phyloP scores from a whole-genome alignment of 768 basidiomycete species.

The Boletales sp. region DNA sequence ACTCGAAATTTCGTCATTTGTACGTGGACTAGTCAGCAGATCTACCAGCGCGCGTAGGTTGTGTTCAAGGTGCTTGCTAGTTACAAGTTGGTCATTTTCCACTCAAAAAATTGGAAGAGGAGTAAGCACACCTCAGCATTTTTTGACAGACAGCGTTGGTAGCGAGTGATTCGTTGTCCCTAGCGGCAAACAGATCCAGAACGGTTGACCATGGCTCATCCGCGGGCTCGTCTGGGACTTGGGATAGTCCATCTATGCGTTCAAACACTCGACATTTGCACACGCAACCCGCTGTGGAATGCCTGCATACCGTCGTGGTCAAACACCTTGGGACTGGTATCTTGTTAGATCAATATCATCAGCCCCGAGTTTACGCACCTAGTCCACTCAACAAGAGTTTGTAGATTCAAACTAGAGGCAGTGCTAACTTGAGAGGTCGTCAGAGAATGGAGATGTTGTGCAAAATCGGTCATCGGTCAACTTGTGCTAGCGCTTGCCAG shows the following conservation, averaged over 20 bases:
- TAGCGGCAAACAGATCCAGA: constrained; percentile 27
- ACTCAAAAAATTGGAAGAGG: background rate
- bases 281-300: background rate
- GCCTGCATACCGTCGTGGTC: constrained; percentile 15
- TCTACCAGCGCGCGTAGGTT: constrained; percentile 20
- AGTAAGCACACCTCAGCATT: constrained; percentile 14
- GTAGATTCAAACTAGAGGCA: constrained; percentile 11
- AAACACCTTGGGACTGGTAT: constrained; percentile 13
- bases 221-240: constrained; percentile 5
- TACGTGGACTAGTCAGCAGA: constrained; percentile 46
- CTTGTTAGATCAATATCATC: constrained; percentile 14
- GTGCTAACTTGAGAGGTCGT: constrained; percentile 9
- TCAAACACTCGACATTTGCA: constrained; percentile 3
- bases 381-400: constrained; percentile 20
- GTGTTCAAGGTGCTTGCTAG: constrained; percentile 11
- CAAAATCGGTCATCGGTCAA: constrained; percentile 21
- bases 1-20: constrained; percentile 70
- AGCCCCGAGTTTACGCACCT: constrained; percentile 15
- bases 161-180: background rate
- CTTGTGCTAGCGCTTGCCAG: too few relatives aligned
- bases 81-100: constrained; percentile 7
- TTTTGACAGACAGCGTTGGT: constrained; percentile 7
- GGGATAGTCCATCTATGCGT: constrained; percentile 13
- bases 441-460: constrained; percentile 19
- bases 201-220: constrained; percentile 30